Base-by-base conservation (phyloP, 108 stramenopile genomes). In the Thalassiosira profunda region DNA sequence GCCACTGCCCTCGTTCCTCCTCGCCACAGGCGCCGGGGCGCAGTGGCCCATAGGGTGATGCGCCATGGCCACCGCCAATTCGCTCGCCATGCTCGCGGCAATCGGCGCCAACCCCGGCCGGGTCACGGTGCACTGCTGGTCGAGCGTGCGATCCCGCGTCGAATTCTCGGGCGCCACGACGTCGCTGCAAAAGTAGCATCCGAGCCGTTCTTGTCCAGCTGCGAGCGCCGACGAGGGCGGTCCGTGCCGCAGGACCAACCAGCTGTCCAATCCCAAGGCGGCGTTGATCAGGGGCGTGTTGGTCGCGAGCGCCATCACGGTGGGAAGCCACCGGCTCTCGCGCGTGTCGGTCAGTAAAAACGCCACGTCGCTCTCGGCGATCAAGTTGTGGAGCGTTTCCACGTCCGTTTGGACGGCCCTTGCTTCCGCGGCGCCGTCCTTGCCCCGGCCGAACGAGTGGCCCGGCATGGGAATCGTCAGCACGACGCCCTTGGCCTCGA, bases 181-280 rank as follows among this genome's bases (percentile, higher is more conserved):
- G 81, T 99, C 98, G 53, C 84, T 95, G 89, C 99, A 99, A 81
- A 99, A 99, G 66, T 99, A 99, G 62, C 98, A 99, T 9, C 99
- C 99, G 7, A 99, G 72, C 21, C 93, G 62, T 38, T 73, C 51
- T 64, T 74, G 61, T 42, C 41, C 25, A 18, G 3, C 41, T 35
- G 52, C 42, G 36, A 78, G 63, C 10, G 40, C 24, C 11, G 48
- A 60, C 14, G 63, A 52, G 40, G 69, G 49, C 1, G 64, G 71
- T 2, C 99, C 99, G 79, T 99, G 98, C 7, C 98, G 86, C 93
- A 98, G 97, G 28, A 99, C 98, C 48, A 99, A 66, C 93, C 93
- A 99, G 35, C 89, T 88, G 68, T 98, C 98, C 45, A 99, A 67
- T 54, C 99, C 99, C 20, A 99, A 76, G 17, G 99, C 99, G 3